These are phyloP conservation scores for Mucor lusitanicus DNA, from an alignment of 371 early-diverging fungal genomes.

Conservation along the genomic window DNA sequence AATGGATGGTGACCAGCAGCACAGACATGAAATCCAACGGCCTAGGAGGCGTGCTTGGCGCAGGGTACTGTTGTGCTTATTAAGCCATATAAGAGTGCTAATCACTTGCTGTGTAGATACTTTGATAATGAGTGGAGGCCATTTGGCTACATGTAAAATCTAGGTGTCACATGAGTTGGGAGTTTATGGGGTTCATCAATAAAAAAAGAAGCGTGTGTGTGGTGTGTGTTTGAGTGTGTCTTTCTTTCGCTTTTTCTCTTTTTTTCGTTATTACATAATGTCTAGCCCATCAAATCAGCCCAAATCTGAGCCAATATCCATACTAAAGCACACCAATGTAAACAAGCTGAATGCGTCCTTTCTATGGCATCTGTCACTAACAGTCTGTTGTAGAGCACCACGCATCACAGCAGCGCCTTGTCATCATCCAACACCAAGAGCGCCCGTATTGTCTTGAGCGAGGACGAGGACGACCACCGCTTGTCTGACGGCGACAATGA, in stretches of 20 bases:
- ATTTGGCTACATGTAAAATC: conserved; percentile 20
- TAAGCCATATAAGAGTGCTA: background rate
- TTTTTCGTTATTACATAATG: background rate
- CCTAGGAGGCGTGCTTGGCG: conserved; percentile 50
- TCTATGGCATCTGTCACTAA: background rate
- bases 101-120: conserved; percentile 9
- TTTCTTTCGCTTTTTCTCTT: background rate
- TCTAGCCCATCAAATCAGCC: background rate
- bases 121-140: conserved; percentile 31
- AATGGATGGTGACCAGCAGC: conserved; percentile 52
- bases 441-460: conserved; percentile 39
- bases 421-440: conserved; percentile 7
- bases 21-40: conserved; percentile 45
- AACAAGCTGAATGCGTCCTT: background rate
- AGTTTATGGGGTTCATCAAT: background rate
- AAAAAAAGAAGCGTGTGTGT: background rate
- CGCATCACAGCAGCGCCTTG: background rate
- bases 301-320: conserved; percentile 9
- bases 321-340: conserved; percentile 13
- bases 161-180: background rate
- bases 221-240: background rate
- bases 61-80: conserved; percentile 34
- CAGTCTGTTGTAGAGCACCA: background rate
- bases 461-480: conserved; percentile 37
- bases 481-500: conserved; percentile 48